phyloP scores from a whole-genome alignment of 139 green algal species.

The Mesotaenium endlicherianum region DNA sequence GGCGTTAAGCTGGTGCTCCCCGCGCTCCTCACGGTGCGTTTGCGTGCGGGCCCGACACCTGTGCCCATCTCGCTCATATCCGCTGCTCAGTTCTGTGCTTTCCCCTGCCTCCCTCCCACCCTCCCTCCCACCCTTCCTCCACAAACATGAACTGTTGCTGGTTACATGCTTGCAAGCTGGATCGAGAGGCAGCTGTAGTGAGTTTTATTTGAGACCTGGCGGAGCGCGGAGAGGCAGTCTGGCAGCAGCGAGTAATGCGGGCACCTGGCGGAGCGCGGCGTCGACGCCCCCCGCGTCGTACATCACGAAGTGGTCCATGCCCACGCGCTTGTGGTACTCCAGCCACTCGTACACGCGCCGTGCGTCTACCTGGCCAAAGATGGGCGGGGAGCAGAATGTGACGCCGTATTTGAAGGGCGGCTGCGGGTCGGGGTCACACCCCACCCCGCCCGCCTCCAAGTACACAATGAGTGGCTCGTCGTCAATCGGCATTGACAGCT shows the following conservation, averaged over 20 bases:
- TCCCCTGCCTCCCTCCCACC: no score
- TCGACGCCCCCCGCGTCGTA: slow-evolving; percentile 27
- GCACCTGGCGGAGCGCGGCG: slow-evolving; percentile 7
- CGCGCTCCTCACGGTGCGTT: slow-evolving; percentile 73
- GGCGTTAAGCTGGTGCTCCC: slow-evolving; percentile 95
- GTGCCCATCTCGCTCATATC: no score
- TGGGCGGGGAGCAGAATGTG: slow-evolving; percentile 22
- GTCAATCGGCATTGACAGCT: slow-evolving; percentile 6
- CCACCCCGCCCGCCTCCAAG: no score
- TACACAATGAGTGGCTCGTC: slow-evolving; percentile 19
- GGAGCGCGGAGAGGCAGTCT: no score
- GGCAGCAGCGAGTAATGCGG: no score
- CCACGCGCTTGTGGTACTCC: slow-evolving; percentile 30
- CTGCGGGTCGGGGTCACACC: slow-evolving; percentile 1
- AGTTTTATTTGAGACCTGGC: no score
- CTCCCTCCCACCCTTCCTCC: no score
- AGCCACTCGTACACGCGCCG: slow-evolving; percentile 27
- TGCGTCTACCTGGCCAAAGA: slow-evolving; percentile 1
- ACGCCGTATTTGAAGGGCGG: slow-evolving; percentile 30
- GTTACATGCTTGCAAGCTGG: no score
- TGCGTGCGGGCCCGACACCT: no score
- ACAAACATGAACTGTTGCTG: no score
- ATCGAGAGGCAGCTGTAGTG: no score
- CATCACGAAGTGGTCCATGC: slow-evolving; percentile 28
- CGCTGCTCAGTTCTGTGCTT: no score